These are phyloP conservation scores for Amanita thiersii DNA, from an alignment of 768 basidiomycete genomes.

Conservation along the genomic window DNA sequence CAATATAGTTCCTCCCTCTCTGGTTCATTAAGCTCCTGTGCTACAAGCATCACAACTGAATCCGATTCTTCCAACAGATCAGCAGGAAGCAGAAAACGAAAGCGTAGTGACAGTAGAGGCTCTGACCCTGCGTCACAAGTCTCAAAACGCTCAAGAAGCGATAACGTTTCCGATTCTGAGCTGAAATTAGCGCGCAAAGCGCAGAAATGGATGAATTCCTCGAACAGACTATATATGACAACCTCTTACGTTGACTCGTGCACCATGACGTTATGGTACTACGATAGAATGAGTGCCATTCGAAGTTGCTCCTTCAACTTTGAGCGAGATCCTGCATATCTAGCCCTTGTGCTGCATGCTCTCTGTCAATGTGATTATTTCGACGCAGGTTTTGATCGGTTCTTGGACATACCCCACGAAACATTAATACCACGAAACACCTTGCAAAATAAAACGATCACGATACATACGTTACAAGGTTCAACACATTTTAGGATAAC, in stretches of 20 bases:
- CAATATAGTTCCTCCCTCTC: no score
- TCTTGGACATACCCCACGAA: not conserved
- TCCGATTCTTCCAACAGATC: no score
- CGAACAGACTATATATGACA: constrained; percentile 1
- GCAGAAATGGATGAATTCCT: constrained; percentile 3
- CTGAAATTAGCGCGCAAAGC: constrained; percentile 5
- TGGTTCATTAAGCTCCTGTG: no score
- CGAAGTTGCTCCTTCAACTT: constrained; percentile 6
- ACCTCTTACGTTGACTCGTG: constrained; percentile 1
- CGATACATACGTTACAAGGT: not conserved
- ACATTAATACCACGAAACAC: not conserved
- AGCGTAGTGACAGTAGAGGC: not conserved
- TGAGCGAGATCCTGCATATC: not conserved
- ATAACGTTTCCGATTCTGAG: not conserved
- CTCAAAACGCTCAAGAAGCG: not conserved
- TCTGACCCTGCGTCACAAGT: not conserved
- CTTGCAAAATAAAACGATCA: not conserved
- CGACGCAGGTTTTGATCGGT: constrained; percentile 6
- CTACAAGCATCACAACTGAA: no score
- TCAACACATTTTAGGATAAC: constrained; percentile 4
- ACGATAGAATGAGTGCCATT: constrained; percentile 8
- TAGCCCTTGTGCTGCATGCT: constrained; percentile 4
- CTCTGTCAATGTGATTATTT: not conserved
- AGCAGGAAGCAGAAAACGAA: not conserved
- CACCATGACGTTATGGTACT: constrained; percentile 10